Evolutionary conservation across 2,329 filamentous ascomycete species (phyloP).

Genomic region (Cryoendolithus antarcticus): DNA sequence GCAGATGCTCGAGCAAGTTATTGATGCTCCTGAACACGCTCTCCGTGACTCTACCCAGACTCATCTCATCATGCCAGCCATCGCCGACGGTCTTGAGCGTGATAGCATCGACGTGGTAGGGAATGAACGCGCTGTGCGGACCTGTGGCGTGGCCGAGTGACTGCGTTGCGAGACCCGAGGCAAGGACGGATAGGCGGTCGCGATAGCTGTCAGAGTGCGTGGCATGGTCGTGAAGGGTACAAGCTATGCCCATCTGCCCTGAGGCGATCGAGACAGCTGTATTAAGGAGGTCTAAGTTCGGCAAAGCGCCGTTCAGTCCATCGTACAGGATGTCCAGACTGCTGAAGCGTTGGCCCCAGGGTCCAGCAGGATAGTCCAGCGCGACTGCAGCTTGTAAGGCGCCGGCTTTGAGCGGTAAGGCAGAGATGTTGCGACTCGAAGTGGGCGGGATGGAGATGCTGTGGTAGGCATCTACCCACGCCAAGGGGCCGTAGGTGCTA

Average conservation of each 20-base stretch:
- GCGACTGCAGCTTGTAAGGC: slow-evolving; percentile 85
- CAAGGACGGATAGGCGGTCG: slow-evolving; percentile 74
- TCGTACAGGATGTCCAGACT: slow-evolving; percentile 88
- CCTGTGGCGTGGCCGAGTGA: slow-evolving; percentile 80
- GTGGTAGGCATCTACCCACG: slow-evolving; percentile 97
- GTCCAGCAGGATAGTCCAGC: slow-evolving; percentile 67
- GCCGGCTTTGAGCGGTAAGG: slow-evolving; percentile 80
- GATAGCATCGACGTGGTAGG: slow-evolving; percentile 93
- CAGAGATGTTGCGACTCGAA: slow-evolving; percentile 41
- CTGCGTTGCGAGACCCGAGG: slow-evolving; percentile 86
- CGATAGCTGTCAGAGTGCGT: slow-evolving; percentile 63
- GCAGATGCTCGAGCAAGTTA: slow-evolving; percentile 89
- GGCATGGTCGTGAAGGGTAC: slow-evolving; percentile 77
- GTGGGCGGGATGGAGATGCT: slow-evolving; percentile 63
- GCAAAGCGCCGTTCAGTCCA: slow-evolving; percentile 86
- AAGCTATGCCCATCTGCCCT: slow-evolving; percentile 82
- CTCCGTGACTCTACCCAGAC: slow-evolving; percentile 77
- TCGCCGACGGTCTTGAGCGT: slow-evolving; percentile 82
- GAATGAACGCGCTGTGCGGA: slow-evolving; percentile 89
- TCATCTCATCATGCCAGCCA: slow-evolving; percentile 97
- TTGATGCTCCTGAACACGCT: slow-evolving; percentile 88
- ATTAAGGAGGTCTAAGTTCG: slow-evolving; percentile 92
- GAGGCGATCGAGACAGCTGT: slow-evolving; percentile 77
- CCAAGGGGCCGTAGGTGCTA: slow-evolving; percentile 79
- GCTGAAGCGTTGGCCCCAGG: slow-evolving; percentile 68